Percentiles rank a stretch among this genome's conserved stretches.
Evolutionary conservation across 306 rosid genomes (phyloP).

Genomic region (Alnus glutinosa): DNA sequence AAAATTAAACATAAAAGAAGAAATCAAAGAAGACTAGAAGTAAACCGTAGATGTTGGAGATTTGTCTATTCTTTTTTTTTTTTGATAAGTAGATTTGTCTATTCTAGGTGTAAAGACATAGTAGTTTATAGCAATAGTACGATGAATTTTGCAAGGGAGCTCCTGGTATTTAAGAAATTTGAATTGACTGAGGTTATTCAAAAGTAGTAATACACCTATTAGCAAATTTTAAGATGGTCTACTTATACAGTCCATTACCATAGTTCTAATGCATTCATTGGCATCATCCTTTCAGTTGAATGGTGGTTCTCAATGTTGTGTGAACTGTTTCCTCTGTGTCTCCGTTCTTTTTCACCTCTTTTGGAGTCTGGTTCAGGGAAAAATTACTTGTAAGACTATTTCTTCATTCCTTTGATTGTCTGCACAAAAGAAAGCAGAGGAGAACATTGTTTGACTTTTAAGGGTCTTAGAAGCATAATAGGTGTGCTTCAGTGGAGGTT

Average conservation of each 20-base stretch:
- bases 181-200: background rate
- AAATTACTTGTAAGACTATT: background rate
- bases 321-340: background rate
- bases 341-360: background rate
- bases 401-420: background rate
- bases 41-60: background rate
- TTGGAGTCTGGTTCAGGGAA: background rate
- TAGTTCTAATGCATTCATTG: background rate
- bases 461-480: background rate
- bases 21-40: background rate
- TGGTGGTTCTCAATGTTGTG: background rate
- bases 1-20: background rate
- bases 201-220: background rate
- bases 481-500: background rate
- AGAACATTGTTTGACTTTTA: background rate
- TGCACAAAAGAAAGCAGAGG: background rate
- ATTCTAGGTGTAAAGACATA: background rate
- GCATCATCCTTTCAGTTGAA: background rate
- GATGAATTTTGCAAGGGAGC: background rate
- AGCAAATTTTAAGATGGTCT: background rate
- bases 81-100: background rate
- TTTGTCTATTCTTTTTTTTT: background rate
- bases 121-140: background rate
- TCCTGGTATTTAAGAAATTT: background rate
- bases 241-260: background rate